Conservation (phyloP, 176 grass and related monocot genomes). For the Musa troglodytarum region DNA sequence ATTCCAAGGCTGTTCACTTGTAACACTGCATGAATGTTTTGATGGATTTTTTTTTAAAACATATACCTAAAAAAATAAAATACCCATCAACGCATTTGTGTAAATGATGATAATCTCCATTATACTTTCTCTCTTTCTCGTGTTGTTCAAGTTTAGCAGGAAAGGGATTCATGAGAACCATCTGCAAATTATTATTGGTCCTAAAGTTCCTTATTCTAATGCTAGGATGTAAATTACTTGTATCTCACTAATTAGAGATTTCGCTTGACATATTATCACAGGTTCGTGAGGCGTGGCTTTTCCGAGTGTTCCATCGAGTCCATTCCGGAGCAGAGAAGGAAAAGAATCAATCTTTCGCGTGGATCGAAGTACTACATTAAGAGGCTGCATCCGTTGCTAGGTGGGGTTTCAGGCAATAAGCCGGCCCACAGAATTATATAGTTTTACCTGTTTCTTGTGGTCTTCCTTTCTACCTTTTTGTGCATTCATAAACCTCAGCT, state of each 20-base stretch:
- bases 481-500: no score
- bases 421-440: conserved; percentile 4
- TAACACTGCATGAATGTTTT: background rate
- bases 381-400: conserved; percentile 33
- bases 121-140: no score
- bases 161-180: background rate
- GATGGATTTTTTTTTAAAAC: background rate
- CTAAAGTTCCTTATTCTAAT: no score
- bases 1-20: background rate
- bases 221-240: background rate
- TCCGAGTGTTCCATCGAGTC: conserved; percentile 67
- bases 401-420: conserved; percentile 26
- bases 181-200: conserved; percentile 7
- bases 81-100: no score
- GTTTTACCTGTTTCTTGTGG: background rate
- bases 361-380: conserved; percentile 97
- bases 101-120: no score
- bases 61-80: background rate
- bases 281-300: conserved; percentile 91
- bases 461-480: no score
- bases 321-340: conserved; percentile 55
- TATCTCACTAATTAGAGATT: background rate
- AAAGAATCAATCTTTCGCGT: conserved; percentile 56
- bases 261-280: conserved; percentile 13
- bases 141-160: background rate